Conservation (phyloP, 2,329 filamentous ascomycete species). For the Botrytis fabae region DNA sequence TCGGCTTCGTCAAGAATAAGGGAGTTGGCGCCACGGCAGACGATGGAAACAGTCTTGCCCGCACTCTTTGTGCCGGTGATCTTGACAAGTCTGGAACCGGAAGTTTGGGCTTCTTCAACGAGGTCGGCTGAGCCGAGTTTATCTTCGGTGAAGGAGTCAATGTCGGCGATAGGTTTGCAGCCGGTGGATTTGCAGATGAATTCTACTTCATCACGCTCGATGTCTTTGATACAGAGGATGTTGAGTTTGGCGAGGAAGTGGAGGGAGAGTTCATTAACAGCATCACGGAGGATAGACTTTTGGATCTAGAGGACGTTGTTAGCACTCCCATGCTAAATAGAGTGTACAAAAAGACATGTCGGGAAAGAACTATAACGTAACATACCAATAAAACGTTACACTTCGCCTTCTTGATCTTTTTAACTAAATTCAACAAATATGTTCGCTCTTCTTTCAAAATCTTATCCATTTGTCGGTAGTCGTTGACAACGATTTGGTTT, state of each 20-base stretch:
- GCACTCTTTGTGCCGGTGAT: constrained; percentile 85
- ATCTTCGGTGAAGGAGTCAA: constrained; percentile 98
- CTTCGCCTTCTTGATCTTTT: constrained; percentile 99
- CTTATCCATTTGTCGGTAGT: constrained; percentile 99
- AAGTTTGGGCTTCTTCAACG: constrained; percentile 86
- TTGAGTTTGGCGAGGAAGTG: constrained; percentile 98
- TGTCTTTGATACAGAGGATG: constrained; percentile 94
- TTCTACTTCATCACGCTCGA: constrained; percentile 97
- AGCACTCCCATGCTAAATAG: background rate
- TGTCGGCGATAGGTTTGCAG: constrained; percentile 97
- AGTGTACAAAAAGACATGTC: background rate
- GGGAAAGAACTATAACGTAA: background rate
- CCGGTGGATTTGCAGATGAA: constrained; percentile 99
- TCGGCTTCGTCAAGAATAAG: constrained; percentile 97
- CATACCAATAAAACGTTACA: constrained; percentile 69
- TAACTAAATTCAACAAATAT: constrained; percentile 97
- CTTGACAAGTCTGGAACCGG: constrained; percentile 90
- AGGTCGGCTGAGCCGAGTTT: constrained; percentile 93
- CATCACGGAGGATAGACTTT: constrained; percentile 96
- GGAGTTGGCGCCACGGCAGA: constrained; percentile 90
- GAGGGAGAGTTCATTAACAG: constrained; percentile 94
- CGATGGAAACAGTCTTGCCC: constrained; percentile 88
- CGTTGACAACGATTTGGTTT: constrained; percentile 98
- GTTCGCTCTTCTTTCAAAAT: constrained; percentile 98
- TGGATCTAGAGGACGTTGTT: constrained; percentile 72